Evolutionary conservation across 371 early-diverging fungal species (phyloP).

Genomic region (Lichtheimia corymbifera): DNA sequence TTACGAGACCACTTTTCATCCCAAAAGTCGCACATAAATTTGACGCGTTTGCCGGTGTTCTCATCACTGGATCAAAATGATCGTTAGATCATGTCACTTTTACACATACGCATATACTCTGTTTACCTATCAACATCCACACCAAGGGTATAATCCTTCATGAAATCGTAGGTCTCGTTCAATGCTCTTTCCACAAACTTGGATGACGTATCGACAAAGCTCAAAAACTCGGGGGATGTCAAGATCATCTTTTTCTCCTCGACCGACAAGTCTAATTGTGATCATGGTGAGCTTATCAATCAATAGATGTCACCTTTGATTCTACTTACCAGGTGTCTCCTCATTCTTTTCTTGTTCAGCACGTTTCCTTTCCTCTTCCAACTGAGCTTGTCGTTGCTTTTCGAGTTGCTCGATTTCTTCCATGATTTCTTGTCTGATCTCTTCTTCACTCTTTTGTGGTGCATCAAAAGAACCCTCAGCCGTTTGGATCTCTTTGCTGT

Average conservation of each 20-base stretch:
- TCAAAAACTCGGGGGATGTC: conserved; percentile 71
- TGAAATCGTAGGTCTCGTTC: conserved; percentile 87
- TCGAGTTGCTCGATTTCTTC: conserved; percentile 65
- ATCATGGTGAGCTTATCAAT: neutral
- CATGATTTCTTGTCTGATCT: conserved; percentile 58
- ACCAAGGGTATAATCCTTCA: conserved; percentile 90
- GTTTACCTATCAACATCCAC: conserved; percentile 62
- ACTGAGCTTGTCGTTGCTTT: conserved; percentile 53
- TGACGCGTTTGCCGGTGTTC: conserved; percentile 68
- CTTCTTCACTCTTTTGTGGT: conserved; percentile 61
- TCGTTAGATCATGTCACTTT: neutral
- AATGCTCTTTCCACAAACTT: conserved; percentile 91
- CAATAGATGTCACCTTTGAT: neutral
- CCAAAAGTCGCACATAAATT: conserved; percentile 71
- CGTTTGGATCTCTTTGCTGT: conserved; percentile 91
- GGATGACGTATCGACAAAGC: conserved; percentile 87
- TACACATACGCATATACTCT: neutral
- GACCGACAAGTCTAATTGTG: conserved; percentile 72
- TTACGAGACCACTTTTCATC: conserved; percentile 83
- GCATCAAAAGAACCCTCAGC: conserved; percentile 62
- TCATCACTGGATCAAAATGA: conserved; percentile 51
- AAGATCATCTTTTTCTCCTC: conserved; percentile 76
- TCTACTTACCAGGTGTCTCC: conserved; percentile 33
- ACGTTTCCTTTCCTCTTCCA: conserved; percentile 63
- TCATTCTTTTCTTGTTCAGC: conserved; percentile 55